A percentile compares a stretch with the other conserved stretches of the same genome.
These are phyloP conservation scores for Austroboletus olivaceoglutinosus DNA, from an alignment of 1,284 basidiomycete species.

Conservation along the genomic window DNA sequence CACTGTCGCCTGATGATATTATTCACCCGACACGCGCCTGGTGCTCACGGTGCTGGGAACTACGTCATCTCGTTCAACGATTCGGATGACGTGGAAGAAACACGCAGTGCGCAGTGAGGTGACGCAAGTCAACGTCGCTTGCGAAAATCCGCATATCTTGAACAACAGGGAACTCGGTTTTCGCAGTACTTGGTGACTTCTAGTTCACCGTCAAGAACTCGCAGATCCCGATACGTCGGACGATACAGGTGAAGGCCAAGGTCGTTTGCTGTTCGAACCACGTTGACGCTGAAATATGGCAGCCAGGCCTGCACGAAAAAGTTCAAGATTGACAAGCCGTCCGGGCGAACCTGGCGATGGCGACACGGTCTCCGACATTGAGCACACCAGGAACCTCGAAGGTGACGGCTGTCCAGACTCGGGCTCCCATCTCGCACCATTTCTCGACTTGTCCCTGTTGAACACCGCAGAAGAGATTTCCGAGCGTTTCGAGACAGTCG, in stretches of 20 bases:
- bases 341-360: neutral
- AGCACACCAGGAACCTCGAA: neutral
- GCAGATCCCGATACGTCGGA: constrained; percentile 11
- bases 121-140: too few species aligned
- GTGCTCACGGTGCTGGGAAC: too few species aligned
- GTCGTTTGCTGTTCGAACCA: neutral
- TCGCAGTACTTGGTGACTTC: too few species aligned
- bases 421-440: constrained; percentile 18
- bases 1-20: neutral
- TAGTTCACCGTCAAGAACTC: too few species aligned
- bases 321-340: constrained; percentile 3
- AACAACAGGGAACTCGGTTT: too few species aligned
- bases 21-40: too few species aligned
- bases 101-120: too few species aligned
- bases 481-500: constrained; percentile 49
- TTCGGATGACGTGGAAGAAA: too few species aligned
- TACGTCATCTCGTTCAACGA: too few species aligned
- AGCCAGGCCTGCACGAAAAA: constrained; percentile 8
- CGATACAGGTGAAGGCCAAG: constrained; percentile 2
- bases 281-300: too few species aligned
- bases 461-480: constrained; percentile 38
- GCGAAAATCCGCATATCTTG: too few species aligned
- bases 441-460: constrained; percentile 51
- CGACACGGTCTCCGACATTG: neutral
- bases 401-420: neutral